A percentile compares a stretch with the other conserved stretches of the same genome.
phyloP scores from a whole-genome alignment of 371 early-diverging fungal genomes.

The Syncephalastrum contaminatum region DNA sequence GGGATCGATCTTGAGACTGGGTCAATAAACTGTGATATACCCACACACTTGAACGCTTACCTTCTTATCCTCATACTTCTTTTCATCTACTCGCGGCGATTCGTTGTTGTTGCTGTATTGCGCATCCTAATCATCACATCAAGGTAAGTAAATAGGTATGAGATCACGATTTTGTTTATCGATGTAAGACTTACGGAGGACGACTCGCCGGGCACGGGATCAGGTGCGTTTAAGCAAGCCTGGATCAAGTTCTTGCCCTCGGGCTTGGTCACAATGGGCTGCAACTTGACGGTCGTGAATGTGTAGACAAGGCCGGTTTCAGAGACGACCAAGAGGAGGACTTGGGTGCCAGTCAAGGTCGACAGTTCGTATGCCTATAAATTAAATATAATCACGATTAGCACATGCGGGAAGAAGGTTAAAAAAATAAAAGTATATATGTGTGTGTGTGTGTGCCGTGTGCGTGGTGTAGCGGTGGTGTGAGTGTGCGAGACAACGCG shows the following conservation, averaged over 20 bases:
- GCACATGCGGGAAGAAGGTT: no score
- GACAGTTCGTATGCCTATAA: constrained; percentile 91
- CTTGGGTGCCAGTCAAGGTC: constrained; percentile 97
- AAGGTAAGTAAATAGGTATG: no score
- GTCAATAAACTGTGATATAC: constrained; percentile 1
- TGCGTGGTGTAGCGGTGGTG: no score
- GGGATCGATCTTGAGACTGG: constrained; percentile 4
- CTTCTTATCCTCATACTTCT: constrained; percentile 25
- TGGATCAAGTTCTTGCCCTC: constrained; percentile 96
- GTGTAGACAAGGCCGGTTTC: constrained; percentile 99
- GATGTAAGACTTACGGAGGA: constrained; percentile 14
- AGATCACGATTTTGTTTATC: not conserved
- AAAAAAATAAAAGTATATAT: no score
- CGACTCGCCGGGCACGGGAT: constrained; percentile 32
- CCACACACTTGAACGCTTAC: constrained; percentile 2
- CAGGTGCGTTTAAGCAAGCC: constrained; percentile 89
- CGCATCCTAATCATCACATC: no score
- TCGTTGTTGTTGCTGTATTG: constrained; percentile 9
- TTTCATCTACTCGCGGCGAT: constrained; percentile 15
- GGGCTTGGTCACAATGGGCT: constrained; percentile 92
- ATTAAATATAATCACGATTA: no score
- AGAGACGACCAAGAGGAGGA: constrained; percentile 93
- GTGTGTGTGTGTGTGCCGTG: no score
- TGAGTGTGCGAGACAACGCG: no score
- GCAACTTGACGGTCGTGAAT: constrained; percentile 96